Evolutionary conservation across 495 filamentous ascomycete genomes (phyloP), one percentile per base, ranked within the genome.

Genomic region (Friedmanniomyces simplex): DNA sequence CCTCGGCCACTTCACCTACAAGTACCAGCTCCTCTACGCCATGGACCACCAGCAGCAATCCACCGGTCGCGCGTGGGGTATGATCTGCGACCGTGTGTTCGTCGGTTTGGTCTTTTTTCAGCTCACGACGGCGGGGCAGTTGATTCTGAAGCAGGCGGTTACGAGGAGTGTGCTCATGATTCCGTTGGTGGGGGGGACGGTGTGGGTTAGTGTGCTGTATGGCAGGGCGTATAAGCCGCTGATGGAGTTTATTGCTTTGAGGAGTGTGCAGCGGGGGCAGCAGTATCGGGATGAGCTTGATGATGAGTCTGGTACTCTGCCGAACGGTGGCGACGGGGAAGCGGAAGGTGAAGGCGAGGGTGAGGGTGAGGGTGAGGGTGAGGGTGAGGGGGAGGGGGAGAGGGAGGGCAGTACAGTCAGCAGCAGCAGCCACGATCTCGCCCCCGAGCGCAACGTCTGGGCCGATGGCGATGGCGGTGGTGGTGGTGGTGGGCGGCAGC

Each of bases 1-100:
- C 14, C 77, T 96, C 41, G 94, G 94, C 25, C 84, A 88, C 63
- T 95, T 91, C 66, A 91, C 89, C 26, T 95, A 97, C 79, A 99
- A 99, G 68, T 97, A 97, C 66, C 94, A 97, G 71, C 77, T 99
- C 6, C 76, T 99, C 4, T 99, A 97, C 69, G 89, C 94, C 11
- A 97, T 99, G 94, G 90, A 97, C 68, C 90, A 97, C 66, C 85
- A 87, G 7, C 90, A 95, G 58, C 91, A 97, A 67, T 90, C 93
- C 5, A 96, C 93, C 0, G 94, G 94, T 30, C 81, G 83, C 57
- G 90, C 90, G 1, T 99, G 94, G 94, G 80, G 84, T 20, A 93
- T 97, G 76, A 94, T 96, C 37, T 96, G 91, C 71, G 88, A 90
- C 60, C 83, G 94, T 20, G 75, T 96, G 26, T 77, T 95, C 28